Conservation (phyloP, 768 basidiomycete genomes). For the Amanita fuliginea region DNA sequence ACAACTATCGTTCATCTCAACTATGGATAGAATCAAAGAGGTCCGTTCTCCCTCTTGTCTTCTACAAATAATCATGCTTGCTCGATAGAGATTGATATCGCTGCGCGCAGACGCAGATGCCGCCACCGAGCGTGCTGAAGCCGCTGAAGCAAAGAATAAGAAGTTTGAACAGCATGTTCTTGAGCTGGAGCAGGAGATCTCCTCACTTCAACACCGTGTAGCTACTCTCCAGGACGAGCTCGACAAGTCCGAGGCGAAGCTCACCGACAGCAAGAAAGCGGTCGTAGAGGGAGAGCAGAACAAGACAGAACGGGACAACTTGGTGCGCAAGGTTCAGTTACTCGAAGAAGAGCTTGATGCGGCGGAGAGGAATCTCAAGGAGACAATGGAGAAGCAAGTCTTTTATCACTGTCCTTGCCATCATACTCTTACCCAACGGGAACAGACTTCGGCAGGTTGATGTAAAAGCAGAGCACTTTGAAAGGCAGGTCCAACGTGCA, state of each 20-base stretch:
- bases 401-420: constrained; percentile 7
- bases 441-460: constrained; percentile 88
- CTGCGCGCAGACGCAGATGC: constrained; percentile 82
- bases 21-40: constrained; percentile 44
- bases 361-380: constrained; percentile 94
- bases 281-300: constrained; percentile 60
- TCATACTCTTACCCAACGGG: constrained; percentile 10
- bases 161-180: constrained; percentile 60
- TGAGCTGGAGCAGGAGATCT: constrained; percentile 77
- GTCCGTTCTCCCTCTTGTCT: constrained; percentile 13
- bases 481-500: constrained; percentile 75
- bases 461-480: constrained; percentile 98
- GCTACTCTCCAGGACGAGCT: constrained; percentile 52
- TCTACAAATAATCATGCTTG: neutral
- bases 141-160: constrained; percentile 79
- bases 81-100: constrained; percentile 53
- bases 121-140: constrained; percentile 75
- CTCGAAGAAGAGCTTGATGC: constrained; percentile 93
- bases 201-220: constrained; percentile 67
- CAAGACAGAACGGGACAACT: constrained; percentile 61
- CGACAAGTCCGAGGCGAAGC: constrained; percentile 57
- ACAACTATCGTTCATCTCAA: constrained; percentile 8
- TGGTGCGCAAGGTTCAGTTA: constrained; percentile 77
- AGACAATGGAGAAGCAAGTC: constrained; percentile 91
- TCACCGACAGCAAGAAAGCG: constrained; percentile 53